Conservation (phyloP, 1,139 yeast genomes). For the Nadsonia starkeyi-henricii region DNA sequence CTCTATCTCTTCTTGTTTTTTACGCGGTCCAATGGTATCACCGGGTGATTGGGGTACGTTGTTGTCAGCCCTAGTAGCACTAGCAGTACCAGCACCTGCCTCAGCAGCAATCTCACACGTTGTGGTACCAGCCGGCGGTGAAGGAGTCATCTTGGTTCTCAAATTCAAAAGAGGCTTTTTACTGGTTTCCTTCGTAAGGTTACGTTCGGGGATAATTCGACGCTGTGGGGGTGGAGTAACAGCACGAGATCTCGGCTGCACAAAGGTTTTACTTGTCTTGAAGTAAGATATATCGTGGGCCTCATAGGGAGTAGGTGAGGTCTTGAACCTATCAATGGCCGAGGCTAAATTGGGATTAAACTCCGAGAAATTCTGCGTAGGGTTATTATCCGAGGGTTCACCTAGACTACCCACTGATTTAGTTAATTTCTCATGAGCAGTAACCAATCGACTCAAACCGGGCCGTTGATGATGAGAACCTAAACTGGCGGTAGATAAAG, state of each 20-base stretch:
- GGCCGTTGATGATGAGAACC: too few relatives aligned
- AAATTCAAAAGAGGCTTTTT: too few relatives aligned
- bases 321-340: not conserved
- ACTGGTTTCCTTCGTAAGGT: too few relatives aligned
- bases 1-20: not conserved
- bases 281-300: not conserved
- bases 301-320: not conserved
- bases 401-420: not conserved
- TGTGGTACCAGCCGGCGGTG: too few relatives aligned
- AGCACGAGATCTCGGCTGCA: not conserved
- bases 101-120: too few relatives aligned
- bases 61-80: not conserved
- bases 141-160: too few relatives aligned
- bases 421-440: too few relatives aligned
- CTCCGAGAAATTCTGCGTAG: not conserved
- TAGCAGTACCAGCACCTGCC: not conserved
- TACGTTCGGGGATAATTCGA: not conserved
- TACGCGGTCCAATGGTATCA: not conserved
- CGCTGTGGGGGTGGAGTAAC: not conserved
- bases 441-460: too few relatives aligned
- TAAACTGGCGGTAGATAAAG: not conserved
- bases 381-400: not conserved
- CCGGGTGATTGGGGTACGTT: not conserved
- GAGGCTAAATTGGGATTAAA: not conserved
- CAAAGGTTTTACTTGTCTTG: not conserved